phyloP scores from a whole-genome alignment of 805 yeast genomes.

The Cyberlindnera mississippiensis region DNA sequence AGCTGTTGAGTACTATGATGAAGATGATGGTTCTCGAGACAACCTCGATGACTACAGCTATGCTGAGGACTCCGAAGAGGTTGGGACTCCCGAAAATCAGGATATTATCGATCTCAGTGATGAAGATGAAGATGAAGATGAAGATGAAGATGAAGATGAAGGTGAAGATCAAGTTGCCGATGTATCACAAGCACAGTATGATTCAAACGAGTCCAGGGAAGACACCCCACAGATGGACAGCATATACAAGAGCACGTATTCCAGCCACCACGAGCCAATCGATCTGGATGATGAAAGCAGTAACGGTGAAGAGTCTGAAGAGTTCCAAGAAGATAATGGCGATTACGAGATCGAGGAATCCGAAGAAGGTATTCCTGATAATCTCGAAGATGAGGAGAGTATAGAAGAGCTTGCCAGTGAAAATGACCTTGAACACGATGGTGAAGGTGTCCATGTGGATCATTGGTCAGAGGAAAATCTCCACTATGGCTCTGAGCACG shows the following conservation, averaged over 20 bases:
- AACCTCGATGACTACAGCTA: neutral
- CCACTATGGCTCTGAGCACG: neutral
- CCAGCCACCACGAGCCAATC: neutral
- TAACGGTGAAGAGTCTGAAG: neutral
- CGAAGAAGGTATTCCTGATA: no score
- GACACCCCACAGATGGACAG: conserved; percentile 14
- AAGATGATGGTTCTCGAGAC: no score
- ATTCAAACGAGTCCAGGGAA: conserved; percentile 12
- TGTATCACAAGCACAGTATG: conserved; percentile 11
- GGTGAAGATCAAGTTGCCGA: conserved; percentile 9
- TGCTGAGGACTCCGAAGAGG: neutral
- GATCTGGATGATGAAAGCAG: neutral
- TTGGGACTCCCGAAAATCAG: neutral
- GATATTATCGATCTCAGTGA: conserved; percentile 8
- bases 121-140: conserved; percentile 8
- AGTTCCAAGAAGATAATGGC: neutral
- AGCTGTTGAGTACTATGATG: neutral
- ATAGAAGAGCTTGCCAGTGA: neutral
- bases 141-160: conserved; percentile 7
- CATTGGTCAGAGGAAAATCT: neutral
- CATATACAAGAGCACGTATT: conserved; percentile 2
- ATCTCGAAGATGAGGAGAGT: conserved; percentile 1
- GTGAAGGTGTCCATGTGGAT: conserved; percentile 1
- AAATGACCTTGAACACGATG: conserved; percentile 8
- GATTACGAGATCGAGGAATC: neutral